Base-by-base conservation (phyloP, 495 filamentous ascomycete genomes). In the Aspergillus homomorphus region DNA sequence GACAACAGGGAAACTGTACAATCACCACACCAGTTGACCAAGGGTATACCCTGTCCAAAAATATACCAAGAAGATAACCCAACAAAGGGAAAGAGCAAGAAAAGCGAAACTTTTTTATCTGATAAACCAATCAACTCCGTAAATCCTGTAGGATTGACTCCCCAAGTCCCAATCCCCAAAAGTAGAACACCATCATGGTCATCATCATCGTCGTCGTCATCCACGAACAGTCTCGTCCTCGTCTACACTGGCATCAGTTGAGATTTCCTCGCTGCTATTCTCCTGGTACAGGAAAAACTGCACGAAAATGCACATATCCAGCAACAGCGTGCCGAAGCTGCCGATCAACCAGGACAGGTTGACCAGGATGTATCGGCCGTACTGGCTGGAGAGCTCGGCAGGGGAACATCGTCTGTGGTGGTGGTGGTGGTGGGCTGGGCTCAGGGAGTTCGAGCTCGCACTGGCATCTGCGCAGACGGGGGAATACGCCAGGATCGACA, bases 291-390 rank as follows among this genome's bases (percentile, higher is more conserved):
- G 66, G 73, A 95, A 97, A 66, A 96, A 98, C 67, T 98, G 94
- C 7, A 79, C 82, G 71, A 98, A 98, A 26, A 98, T 96, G 19
- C 77, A 83, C 65, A 88, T 67, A 71, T 98, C 94, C 61, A 97
- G 70, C 44, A 91, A 62, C 59, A 98, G 70, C 15, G 93, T 96
- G 1, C 95, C 94, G 42, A 91, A 77, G 68, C 92, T 96, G 3
- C 94, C 94, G 15, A 92, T 76, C 64, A 98, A 57, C 94, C 94
- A 98, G 6, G 84, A 89, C 24, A 89, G 65, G 72, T 98, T 98
- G 18, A 97, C 88, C 6, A 89, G 74, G 6, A 98, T 84, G 74
- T 98, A 96, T 54, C 78, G 75, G 38, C 82, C 80, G 72, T 96
- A 98, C 19, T 90, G 67, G 6, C 65, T 64, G 19, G 66, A 38